Evolutionary conservation across 2,329 filamentous ascomycete species (phyloP), one percentile per base, ranked within the genome.

Genomic region (Colletotrichum euphorbiae): DNA sequence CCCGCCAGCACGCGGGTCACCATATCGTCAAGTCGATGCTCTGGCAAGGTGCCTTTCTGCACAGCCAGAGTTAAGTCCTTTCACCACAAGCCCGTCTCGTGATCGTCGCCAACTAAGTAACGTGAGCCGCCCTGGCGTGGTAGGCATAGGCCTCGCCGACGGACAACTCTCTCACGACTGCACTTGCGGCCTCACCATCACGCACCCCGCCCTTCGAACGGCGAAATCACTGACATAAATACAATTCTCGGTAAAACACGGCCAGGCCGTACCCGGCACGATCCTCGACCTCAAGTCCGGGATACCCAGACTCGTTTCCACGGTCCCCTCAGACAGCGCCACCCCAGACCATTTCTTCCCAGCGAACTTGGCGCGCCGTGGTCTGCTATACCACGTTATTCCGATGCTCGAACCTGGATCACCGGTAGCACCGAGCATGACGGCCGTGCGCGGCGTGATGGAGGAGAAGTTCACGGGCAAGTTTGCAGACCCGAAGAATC

Each of bases 201-300:
- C 81, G 1, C 87, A 89, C 71, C 85, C 90, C 28, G 78, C 78
- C 1, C 80, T 92, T 0, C 82, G 85, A 17, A 82, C 89, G 1
- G 80, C 76, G 8, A 90, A 88, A 65, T 90, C 92, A 72, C 80
- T 82, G 54, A 77, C 76, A 33, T 90, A 93, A 69, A 76, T 86
- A 91, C 89, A 0, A 77, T 90, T n/a, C 77, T 90, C 6, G 80
- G 24, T 24, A 24, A 24, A 24, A 24, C 24, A 24, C 24, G 24
- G 24, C 24, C 24, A 24, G 24, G 4, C 24, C 24, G 5, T 24
- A 24, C 24, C 24, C 24, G 24, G 24, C 3, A 24, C 4, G 4
- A 24, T 5, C 24, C 77, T 90, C 6, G 80, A 84, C 21, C 58
- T 80, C 6, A 75, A 79, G 5, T 78, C 75, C 1, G 89, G 88